Percentiles rank a stretch among this genome's conserved stretches.
Conservation (phyloP, 495 filamentous ascomycete genomes). For the Talaromyces trachyspermus region DNA sequence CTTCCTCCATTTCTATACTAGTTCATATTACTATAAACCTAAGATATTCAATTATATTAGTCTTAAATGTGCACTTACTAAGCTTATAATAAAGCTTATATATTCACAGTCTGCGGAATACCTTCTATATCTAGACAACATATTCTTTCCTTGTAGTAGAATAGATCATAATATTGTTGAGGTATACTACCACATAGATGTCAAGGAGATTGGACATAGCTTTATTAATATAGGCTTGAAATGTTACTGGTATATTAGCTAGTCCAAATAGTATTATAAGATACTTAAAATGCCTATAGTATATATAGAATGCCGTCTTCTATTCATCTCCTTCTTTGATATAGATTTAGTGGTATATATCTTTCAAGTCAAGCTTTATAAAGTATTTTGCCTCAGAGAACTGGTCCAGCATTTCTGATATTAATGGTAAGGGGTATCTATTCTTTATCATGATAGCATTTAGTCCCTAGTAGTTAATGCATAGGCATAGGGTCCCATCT, state of each 20-base stretch:
- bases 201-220: conserved; percentile 9
- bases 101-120: conserved; percentile 11
- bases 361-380: conserved; percentile 11
- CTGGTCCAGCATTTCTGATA: conserved; percentile 7
- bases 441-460: conserved; percentile 39
- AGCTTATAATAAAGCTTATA: conserved; percentile 13
- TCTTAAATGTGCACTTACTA: conserved; percentile 22
- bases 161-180: conserved; percentile 32
- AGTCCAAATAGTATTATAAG: neutral
- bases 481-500: conserved; percentile 30
- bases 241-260: neutral
- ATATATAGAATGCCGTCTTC: neutral
- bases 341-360: conserved; percentile 9
- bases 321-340: neutral
- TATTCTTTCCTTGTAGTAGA: conserved; percentile 18
- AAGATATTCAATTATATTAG: conserved; percentile 14
- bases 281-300: conserved; percentile 4
- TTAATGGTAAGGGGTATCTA: conserved; percentile 9
- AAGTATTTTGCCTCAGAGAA: neutral
- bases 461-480: conserved; percentile 35
- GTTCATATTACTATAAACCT: conserved; percentile 14
- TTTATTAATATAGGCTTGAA: neutral
- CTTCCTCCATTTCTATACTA: conserved; percentile 14
- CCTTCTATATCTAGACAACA: conserved; percentile 11
- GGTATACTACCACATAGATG: conserved; percentile 20